Conservation (phyloP, 768 basidiomycete genomes). For the Termitomyces sp. region DNA sequence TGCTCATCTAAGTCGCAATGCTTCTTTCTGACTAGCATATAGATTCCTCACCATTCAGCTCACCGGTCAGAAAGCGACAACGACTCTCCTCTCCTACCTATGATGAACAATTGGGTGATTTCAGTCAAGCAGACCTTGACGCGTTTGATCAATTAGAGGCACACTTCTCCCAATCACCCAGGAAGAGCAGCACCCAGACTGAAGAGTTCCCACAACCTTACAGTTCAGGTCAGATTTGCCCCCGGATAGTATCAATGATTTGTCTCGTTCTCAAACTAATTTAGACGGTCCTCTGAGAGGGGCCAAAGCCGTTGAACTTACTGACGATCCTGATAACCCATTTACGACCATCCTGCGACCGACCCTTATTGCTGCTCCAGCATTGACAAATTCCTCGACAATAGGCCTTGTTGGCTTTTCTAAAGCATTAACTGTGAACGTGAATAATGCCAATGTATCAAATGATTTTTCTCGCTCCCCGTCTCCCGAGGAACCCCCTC, state of each 20-base stretch:
- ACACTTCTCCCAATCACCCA: conserved; percentile 23
- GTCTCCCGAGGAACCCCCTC: conserved; percentile 36
- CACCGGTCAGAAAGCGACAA: conserved; percentile 54
- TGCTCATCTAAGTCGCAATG: not conserved
- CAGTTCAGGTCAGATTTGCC: conserved; percentile 3
- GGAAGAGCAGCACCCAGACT: conserved; percentile 3
- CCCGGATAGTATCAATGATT: not conserved
- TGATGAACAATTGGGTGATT: conserved; percentile 46
- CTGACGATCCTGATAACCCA: conserved; percentile 42
- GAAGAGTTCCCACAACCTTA: not conserved
- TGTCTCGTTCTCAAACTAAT: not conserved
- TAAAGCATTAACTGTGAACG: conserved; percentile 23
- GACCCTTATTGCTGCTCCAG: conserved; percentile 13
- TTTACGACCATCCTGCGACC: conserved; percentile 23
- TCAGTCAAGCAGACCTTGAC: conserved; percentile 53
- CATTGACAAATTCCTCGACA: conserved; percentile 1
- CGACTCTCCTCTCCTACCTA: conserved; percentile 67
- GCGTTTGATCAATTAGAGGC: conserved; percentile 54
- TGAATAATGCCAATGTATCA: conserved; percentile 5
- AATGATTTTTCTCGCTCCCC: conserved; percentile 27
- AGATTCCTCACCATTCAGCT: conserved; percentile 30
- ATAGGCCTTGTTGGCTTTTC: conserved; percentile 18
- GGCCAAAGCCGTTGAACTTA: conserved; percentile 6
- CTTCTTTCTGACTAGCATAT: conserved; percentile 1
- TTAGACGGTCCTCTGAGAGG: not conserved